Base-by-base conservation (phyloP, 805 yeast genomes). In the Zygosaccharomyces bisporus region DNA sequence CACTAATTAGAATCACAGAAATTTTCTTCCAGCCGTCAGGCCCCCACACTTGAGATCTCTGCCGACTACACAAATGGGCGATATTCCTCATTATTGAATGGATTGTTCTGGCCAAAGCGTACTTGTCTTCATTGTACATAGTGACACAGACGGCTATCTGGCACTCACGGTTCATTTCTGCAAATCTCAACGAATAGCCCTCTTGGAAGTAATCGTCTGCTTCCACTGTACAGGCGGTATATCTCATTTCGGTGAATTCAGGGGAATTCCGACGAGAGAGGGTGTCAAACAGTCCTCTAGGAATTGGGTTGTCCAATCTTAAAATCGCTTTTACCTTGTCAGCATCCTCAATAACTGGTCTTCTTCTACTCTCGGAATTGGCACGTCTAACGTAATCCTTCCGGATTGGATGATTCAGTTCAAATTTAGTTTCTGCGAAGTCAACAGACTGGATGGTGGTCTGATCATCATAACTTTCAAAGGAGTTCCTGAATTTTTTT, bases 41-140 rank as follows among this genome's bases (percentile, higher is more conserved):
- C 4, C 99, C 98, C 99, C 99, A 93, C 13, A 86, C 83, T 40
- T 84, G 73, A 31, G 95, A 85, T 62, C 81, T 84, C 43, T 76
- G 74, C 64, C 99, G 79, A 12, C 83, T 78, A 61, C 95, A 80
- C 41, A 93, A 71, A 58, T 89, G 93, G 2, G 96, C 86, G 46
- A 93, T 79, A 65, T 95, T 93, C 57, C 81, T 85, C 86, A 91
- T 87, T 12, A 93, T 91, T 0, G 95, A 86, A 64, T 95, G 95
- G 76, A 93, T 73, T 0, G 99, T 95, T 68, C 98, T 79, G 1
- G 97, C 87, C 63, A 93, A 80, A 2, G 95, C 77, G 43, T 74
- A 73, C 63, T 90, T 96, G 64, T 87, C 95, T 68, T 93, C 99
- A 59, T 93, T 93, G 70, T 91, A 93, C 98, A 93, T 91, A 24